phyloP scores from a whole-genome alignment of 306 rosid species.

The Quercus parvula region DNA sequence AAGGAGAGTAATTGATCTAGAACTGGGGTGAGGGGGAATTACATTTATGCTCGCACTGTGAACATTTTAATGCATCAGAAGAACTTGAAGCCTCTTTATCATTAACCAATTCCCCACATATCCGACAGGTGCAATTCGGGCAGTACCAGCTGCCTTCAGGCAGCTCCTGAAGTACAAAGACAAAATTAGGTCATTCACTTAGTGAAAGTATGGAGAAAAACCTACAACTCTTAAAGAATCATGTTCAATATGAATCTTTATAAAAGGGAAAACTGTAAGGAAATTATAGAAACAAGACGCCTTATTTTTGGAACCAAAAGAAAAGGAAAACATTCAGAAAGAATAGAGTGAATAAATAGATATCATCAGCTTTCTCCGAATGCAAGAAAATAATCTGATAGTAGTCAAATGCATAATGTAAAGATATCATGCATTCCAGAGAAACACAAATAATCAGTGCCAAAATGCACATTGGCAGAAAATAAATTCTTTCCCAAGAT shows the following conservation, averaged over 20 bases:
- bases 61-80: conserved; percentile 65
- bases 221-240: conserved; percentile 18
- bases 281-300: not conserved
- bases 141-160: conserved; percentile 98
- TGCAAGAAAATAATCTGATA: conserved; percentile 1
- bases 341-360: too few species aligned
- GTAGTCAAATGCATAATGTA: conserved; percentile 7
- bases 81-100: conserved; percentile 57
- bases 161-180: conserved; percentile 64
- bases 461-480: not conserved
- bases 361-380: too few species aligned
- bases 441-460: conserved; percentile 8
- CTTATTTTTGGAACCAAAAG: too few species aligned
- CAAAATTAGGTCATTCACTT: conserved; percentile 19
- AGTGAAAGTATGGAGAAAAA: conserved; percentile 9
- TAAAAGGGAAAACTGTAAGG: not conserved
- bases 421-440: conserved; percentile 7
- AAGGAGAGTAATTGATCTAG: conserved; percentile 4
- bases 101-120: conserved; percentile 72
- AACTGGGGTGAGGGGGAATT: conserved; percentile 25
- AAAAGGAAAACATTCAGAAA: too few species aligned
- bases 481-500: not conserved
- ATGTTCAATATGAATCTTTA: conserved; percentile 12
- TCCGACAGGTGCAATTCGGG: conserved; percentile 77
- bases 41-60: conserved; percentile 94